Evolutionary conservation across 225 moss, liverwort and hornwort species (phyloP).

Genomic region (Thuidium tamariscinum): DNA sequence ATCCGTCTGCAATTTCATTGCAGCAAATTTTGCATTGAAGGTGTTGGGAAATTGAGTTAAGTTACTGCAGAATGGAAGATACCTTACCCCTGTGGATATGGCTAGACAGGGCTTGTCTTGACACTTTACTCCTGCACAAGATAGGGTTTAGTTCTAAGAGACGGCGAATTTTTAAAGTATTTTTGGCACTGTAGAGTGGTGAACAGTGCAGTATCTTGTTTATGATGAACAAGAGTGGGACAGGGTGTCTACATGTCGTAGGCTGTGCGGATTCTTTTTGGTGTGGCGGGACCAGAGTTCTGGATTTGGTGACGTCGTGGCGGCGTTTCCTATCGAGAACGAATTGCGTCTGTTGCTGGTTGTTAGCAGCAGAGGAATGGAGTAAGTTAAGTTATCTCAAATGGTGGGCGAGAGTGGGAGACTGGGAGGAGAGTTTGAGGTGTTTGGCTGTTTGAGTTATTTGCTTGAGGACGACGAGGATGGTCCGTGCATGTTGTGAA

Average conservation of each 20-base stretch:
- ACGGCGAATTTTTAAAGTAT: neutral
- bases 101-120: neutral
- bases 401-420: neutral
- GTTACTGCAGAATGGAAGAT: neutral
- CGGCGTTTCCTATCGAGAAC: neutral
- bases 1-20: neutral
- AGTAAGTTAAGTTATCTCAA: no score
- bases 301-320: neutral
- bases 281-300: neutral
- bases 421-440: neutral
- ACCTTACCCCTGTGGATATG: neutral
- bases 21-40: neutral
- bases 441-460: neutral
- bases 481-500: neutral
- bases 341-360: neutral
- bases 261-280: neutral
- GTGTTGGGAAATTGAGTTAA: neutral
- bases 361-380: neutral
- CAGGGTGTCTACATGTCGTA: neutral
- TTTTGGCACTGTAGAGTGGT: neutral
- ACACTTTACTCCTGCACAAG: neutral
- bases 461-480: neutral
- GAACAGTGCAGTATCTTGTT: neutral
- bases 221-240: neutral
- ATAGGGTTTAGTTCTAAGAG: neutral